Evolutionary conservation across 192 early-diverging fungal species (phyloP).

Genomic region (Entomortierella lignicola): DNA sequence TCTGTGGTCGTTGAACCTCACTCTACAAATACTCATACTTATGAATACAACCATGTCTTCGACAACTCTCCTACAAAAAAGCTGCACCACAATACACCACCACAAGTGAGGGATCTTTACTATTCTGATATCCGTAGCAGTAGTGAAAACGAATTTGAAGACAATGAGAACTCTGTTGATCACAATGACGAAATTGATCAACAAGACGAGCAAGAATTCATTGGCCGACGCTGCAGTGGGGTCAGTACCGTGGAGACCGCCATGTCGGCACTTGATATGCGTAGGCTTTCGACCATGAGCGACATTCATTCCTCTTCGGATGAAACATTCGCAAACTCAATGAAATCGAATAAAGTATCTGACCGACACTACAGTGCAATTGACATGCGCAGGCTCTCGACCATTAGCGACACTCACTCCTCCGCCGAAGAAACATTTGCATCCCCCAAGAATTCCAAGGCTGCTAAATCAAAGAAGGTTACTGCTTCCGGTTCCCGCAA

Average conservation of each 20-base stretch:
- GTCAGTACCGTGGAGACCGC: not conserved
- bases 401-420: conserved; percentile 6
- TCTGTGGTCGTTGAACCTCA: conserved; percentile 1
- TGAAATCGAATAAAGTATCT: not conserved
- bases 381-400: conserved; percentile 16
- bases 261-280: conserved; percentile 17
- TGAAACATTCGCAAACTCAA: not conserved
- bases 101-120: no score
- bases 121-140: not conserved
- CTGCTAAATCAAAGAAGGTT: conserved; percentile 9
- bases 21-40: conserved; percentile 3
- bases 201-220: not conserved
- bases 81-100: not conserved
- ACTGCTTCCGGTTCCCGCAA: conserved; percentile 2
- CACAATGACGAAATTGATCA: not conserved
- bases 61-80: not conserved
- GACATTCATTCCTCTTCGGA: conserved; percentile 3
- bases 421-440: not conserved
- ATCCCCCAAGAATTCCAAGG: conserved; percentile 6
- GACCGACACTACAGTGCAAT: not conserved
- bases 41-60: not conserved
- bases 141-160: conserved; percentile 2
- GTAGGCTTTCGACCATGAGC: conserved; percentile 11
- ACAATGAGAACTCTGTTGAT: no score
- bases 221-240: not conserved